These are phyloP conservation scores for Brassica juncea DNA, from an alignment of 345 rosid genomes.

Conservation along the genomic window DNA sequence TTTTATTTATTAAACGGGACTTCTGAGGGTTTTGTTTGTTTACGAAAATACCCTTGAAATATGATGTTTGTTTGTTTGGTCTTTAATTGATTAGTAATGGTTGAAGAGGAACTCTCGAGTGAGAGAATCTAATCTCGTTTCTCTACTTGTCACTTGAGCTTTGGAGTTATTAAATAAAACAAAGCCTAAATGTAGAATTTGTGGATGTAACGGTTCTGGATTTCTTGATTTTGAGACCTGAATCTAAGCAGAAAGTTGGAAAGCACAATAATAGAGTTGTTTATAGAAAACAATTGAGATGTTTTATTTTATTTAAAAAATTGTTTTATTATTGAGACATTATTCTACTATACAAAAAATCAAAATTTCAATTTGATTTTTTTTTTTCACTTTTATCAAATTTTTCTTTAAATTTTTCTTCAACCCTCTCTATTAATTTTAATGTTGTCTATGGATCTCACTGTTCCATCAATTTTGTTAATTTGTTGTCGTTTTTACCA, in stretches of 20 bases:
- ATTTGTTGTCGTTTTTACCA: too few species aligned
- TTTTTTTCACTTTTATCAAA: too few species aligned
- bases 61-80: neutral
- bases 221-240: neutral
- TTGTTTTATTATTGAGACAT: too few species aligned
- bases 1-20: constrained; percentile 9
- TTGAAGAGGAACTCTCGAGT: neutral
- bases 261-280: too few species aligned
- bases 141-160: neutral
- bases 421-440: too few species aligned
- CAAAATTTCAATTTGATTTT: too few species aligned
- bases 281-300: too few species aligned
- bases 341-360: too few species aligned
- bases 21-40: constrained; percentile 23
- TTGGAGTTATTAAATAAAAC: neutral
- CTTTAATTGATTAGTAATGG: neutral
- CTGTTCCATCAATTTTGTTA: too few species aligned
- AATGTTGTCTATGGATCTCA: too few species aligned
- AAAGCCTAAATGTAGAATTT: neutral
- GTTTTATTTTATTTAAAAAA: too few species aligned
- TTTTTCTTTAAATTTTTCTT: too few species aligned
- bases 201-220: constrained; percentile 8
- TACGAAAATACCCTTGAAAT: constrained; percentile 24
- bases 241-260: neutral
- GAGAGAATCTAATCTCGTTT: neutral